These are phyloP conservation scores for Kluyveromyces dobzhanskii DNA, from an alignment of 805 yeast genomes.

Conservation along the genomic window DNA sequence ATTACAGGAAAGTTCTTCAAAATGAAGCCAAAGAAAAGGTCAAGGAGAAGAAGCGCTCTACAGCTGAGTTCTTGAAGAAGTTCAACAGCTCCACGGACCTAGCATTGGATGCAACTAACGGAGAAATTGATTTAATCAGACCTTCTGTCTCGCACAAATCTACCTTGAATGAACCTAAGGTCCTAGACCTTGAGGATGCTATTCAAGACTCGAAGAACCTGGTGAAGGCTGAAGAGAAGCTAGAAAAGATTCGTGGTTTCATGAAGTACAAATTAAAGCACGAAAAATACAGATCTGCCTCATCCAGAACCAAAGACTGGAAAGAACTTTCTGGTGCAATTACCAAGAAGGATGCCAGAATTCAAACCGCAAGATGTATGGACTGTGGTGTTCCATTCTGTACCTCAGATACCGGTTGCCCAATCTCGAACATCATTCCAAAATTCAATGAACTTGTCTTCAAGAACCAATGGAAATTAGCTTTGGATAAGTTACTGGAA, in stretches of 20 bases:
- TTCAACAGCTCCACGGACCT: slow-evolving; percentile 66
- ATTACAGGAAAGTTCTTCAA: slow-evolving; percentile 83
- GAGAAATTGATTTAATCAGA: slow-evolving; percentile 63
- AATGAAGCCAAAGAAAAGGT: slow-evolving; percentile 66
- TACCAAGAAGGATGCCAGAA: slow-evolving; percentile 75
- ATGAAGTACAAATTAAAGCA: slow-evolving; percentile 86
- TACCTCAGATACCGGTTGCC: slow-evolving; percentile 97
- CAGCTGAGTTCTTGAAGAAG: slow-evolving; percentile 55
- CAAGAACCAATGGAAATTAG: slow-evolving; percentile 91
- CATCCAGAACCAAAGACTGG: slow-evolving; percentile 82
- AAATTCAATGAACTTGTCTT: slow-evolving; percentile 96
- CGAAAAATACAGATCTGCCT: slow-evolving; percentile 76
- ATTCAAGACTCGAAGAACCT: slow-evolving; percentile 60
- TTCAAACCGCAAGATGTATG: slow-evolving; percentile 97
- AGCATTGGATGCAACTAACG: slow-evolving; percentile 79
- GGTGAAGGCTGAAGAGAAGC: slow-evolving; percentile 50
- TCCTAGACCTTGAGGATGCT: slow-evolving; percentile 84
- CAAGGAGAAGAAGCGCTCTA: slow-evolving; percentile 47
- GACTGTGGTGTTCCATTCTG: slow-evolving; percentile 99
- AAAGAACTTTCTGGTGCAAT: slow-evolving; percentile 76
- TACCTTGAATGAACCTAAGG: slow-evolving; percentile 61
- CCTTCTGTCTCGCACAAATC: slow-evolving; percentile 28
- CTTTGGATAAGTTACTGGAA: slow-evolving; percentile 83
- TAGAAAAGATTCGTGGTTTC: slow-evolving; percentile 74
- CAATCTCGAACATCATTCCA: slow-evolving; percentile 93